These are phyloP conservation scores for Sclerotinia minor DNA, from an alignment of 2,329 filamentous ascomycete genomes.

Conservation along the genomic window DNA sequence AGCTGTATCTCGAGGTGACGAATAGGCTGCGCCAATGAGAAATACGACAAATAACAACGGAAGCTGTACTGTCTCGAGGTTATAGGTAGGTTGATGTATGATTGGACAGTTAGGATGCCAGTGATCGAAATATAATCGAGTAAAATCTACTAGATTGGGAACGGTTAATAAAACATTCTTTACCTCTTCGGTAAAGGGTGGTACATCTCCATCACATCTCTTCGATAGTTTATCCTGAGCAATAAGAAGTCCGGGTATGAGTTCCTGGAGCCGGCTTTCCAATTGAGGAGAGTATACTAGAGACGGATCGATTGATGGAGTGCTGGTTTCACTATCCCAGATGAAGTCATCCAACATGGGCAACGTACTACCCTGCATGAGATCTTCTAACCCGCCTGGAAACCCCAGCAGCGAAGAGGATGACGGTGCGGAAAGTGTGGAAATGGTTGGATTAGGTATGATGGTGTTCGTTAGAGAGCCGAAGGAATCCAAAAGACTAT, in stretches of 20 bases:
- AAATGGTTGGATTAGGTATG: neutral
- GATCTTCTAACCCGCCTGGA: neutral
- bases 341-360: constrained; percentile 12
- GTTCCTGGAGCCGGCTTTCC: constrained; percentile 11
- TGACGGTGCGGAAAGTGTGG: neutral
- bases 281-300: neutral
- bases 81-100: constrained; percentile 24
- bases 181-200: neutral
- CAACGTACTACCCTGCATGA: neutral
- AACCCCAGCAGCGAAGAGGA: neutral
- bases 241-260: neutral
- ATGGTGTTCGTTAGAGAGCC: neutral
- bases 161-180: constrained; percentile 39
- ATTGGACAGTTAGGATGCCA: constrained; percentile 25
- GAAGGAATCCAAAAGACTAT: constrained; percentile 3
- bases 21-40: constrained; percentile 24
- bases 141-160: constrained; percentile 44
- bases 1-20: constrained; percentile 23
- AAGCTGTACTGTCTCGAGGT: constrained; percentile 22
- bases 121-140: constrained; percentile 36
- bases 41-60: constrained; percentile 26
- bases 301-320: neutral
- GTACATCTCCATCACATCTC: neutral
- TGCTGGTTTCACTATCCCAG: neutral
- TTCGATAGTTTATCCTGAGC: neutral